These are phyloP conservation scores for Sporothrix luriei DNA, from an alignment of 2,329 filamentous ascomycete genomes.

Conservation along the genomic window DNA sequence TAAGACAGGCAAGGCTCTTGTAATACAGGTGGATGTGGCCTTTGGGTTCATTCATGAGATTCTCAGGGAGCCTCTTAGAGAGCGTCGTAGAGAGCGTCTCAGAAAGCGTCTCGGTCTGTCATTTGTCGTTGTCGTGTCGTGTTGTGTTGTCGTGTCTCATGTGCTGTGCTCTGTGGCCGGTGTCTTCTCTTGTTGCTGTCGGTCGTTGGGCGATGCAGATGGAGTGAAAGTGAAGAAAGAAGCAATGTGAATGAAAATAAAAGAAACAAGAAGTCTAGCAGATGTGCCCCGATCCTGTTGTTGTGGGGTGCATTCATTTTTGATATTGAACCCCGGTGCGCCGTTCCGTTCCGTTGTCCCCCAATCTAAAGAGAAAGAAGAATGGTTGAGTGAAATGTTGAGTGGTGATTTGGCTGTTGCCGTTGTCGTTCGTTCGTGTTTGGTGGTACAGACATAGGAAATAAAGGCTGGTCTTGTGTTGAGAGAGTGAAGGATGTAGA, in stretches of 20 bases:
- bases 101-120: not conserved
- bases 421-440: not conserved
- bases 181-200: not conserved
- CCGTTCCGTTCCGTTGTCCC: slow-evolving; percentile 17
- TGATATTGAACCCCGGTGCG: not conserved
- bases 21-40: not conserved
- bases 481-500: not conserved
- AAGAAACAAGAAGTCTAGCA: slow-evolving; percentile 24
- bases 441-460: slow-evolving; percentile 26
- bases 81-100: too few relatives aligned
- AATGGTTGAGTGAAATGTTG: slow-evolving; percentile 11
- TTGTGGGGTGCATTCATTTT: slow-evolving; percentile 14
- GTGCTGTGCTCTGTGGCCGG: not conserved
- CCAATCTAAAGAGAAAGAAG: not conserved
- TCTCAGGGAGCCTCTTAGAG: too few relatives aligned
- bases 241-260: not conserved
- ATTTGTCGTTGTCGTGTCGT: too few relatives aligned
- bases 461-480: not conserved
- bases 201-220: slow-evolving; percentile 5
- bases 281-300: slow-evolving; percentile 3
- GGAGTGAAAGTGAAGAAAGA: not conserved
- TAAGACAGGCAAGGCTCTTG: not conserved
- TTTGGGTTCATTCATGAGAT: too few relatives aligned
- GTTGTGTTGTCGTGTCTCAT: slow-evolving; percentile 5
- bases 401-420: slow-evolving; percentile 24